Evolutionary conservation across 495 filamentous ascomycete species (phyloP), one percentile per base, ranked within the genome.

Genomic region (Trichoderma erinaceum): DNA sequence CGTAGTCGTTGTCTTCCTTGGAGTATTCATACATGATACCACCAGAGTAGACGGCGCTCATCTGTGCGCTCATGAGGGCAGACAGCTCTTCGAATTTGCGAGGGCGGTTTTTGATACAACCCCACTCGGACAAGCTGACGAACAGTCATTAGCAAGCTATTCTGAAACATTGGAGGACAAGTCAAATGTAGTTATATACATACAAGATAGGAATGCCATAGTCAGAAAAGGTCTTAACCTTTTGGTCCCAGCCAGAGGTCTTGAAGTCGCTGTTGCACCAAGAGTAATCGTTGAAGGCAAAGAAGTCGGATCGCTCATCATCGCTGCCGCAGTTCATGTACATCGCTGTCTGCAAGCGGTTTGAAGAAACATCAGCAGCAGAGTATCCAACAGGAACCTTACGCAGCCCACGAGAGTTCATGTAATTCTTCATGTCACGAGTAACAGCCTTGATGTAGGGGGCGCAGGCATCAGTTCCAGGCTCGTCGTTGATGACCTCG

Each of bases 241-340:
- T 97, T 77, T 91, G 80, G 75, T 91, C 83, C 93, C 93, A 98
- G 70, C 92, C 92, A 65, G 93, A 91, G 64, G 76, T 83, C 29
- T 74, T 74, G 80, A 91, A 97, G 66, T 89, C 86, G 25, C 92
- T 91, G 72, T 92, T 89, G 74, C 94, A 98, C 94, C 94, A 98
- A 63, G 93, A 97, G 81, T 97, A 97, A 79, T 97, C 95, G 79
- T 98, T 97, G 82, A 97, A 96, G 64, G 92, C 93, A 78, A 96
- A 97, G 82, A 97, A 98, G 77, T 97, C 94, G 75, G 87, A 89
- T 38, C 94, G 87, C 81, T 90, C 87, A 73, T 92, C 91, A 65
- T 92, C 91, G 56, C 85, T 81, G 68, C 95, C 95, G 75, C 94
- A 98, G 85, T 97, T 97, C 86, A 98, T 91, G 84, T 93, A 97